Percentiles rank a stretch among this genome's conserved stretches.
phyloP scores from a whole-genome alignment of 2,329 filamentous ascomycete genomes.

The Madurella mycetomatis region DNA sequence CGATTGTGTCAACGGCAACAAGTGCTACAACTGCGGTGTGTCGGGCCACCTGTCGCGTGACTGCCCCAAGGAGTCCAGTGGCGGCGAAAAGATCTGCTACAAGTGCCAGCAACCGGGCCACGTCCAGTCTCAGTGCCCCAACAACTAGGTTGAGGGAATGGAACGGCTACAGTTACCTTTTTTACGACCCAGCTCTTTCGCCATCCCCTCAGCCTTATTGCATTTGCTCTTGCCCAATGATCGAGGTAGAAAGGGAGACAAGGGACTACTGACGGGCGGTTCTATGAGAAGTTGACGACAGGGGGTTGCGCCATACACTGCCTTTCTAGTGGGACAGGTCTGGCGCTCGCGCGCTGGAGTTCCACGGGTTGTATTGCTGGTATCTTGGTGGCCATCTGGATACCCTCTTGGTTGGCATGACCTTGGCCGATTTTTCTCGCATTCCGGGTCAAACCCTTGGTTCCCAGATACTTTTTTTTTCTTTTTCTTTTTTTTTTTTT shows the following conservation, averaged over 20 bases:
- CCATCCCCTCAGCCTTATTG: conserved; percentile 18
- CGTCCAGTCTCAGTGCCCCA: conserved; percentile 91
- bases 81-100: conserved; percentile 96
- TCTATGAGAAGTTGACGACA: conserved; percentile 24
- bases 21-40: conserved; percentile 99
- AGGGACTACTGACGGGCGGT: conserved; percentile 16
- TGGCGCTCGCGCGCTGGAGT: conserved; percentile 26
- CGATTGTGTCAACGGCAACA: conserved; percentile 97
- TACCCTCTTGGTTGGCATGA: conserved; percentile 26
- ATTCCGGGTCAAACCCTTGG: conserved; percentile 11
- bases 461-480: conserved; percentile 20
- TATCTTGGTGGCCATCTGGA: conserved; percentile 32
- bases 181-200: conserved; percentile 22
- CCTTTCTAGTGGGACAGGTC: conserved; percentile 26
- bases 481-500: conserved; percentile 20
- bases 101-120: conserved; percentile 83
- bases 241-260: conserved; percentile 20
- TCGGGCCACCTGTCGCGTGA: conserved; percentile 93
- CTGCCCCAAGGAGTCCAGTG: conserved; percentile 85
- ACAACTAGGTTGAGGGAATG: conserved; percentile 50
- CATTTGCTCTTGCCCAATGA: conserved; percentile 18
- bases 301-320: conserved; percentile 28
- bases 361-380: conserved; percentile 28
- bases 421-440: conserved; percentile 16
- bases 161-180: conserved; percentile 18